Percentiles rank a stretch among this genome's conserved stretches.
phyloP scores from a whole-genome alignment of 2,329 filamentous ascomycete genomes.

The Colletotrichum godetiae region DNA sequence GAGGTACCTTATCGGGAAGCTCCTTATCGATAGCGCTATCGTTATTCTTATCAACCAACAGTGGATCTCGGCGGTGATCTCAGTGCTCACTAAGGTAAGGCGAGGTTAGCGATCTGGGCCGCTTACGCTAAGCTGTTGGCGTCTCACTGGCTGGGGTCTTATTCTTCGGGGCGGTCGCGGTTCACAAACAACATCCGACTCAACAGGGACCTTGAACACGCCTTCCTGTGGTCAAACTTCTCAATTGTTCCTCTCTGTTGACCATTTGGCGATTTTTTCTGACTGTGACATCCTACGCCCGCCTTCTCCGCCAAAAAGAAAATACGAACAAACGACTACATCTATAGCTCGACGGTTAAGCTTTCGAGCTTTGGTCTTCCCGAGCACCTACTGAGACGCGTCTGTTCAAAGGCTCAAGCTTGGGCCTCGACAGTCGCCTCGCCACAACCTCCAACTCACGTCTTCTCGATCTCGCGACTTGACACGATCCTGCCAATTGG shows the following conservation, averaged over 20 bases:
- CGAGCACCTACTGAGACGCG: slow-evolving; percentile 33
- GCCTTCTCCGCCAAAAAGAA: neutral
- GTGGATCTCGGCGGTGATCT: slow-evolving; percentile 13
- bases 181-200: slow-evolving; percentile 35
- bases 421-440: slow-evolving; percentile 12
- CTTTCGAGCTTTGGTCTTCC: slow-evolving; percentile 27
- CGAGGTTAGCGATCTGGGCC: neutral
- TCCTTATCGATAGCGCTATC: neutral
- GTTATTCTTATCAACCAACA: neutral
- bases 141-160: neutral
- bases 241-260: neutral
- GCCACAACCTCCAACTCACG: neutral
- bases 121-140: slow-evolving; percentile 15
- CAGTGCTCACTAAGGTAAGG: no score
- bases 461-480: neutral
- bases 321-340: neutral
- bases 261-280: neutral
- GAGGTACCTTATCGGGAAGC: neutral
- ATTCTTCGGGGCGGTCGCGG: slow-evolving; percentile 25
- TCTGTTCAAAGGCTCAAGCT: slow-evolving; percentile 20
- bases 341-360: slow-evolving; percentile 8
- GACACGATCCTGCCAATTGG: neutral
- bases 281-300: neutral
- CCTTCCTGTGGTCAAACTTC: neutral
- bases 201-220: slow-evolving; percentile 11